A percentile compares a stretch with the other conserved stretches of the same genome.
Evolutionary conservation across 1,139 yeast species (phyloP).

Genomic region (Wickerhamomyces sp.): DNA sequence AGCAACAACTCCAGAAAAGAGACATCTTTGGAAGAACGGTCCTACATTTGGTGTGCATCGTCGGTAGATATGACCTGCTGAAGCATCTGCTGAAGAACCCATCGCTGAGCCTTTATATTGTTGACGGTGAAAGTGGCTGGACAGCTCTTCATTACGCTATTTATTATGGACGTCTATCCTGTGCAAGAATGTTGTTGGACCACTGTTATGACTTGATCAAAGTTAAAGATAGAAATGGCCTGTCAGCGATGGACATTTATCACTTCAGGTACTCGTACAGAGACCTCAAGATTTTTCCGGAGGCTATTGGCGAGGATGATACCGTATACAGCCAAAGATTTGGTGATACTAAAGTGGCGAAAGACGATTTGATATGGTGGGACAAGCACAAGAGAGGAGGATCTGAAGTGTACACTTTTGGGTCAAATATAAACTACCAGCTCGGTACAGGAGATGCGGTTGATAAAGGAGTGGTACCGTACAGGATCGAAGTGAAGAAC

Average conservation of each 20-base stretch:
- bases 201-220: conserved; percentile 25
- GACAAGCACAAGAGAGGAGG: conserved; percentile 41
- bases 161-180: conserved; percentile 50
- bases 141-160: conserved; percentile 72
- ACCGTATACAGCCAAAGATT: conserved; percentile 17
- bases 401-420: conserved; percentile 57
- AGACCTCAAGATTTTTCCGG: conserved; percentile 21
- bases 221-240: conserved; percentile 61
- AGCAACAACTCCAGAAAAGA: conserved; percentile 41
- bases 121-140: conserved; percentile 81
- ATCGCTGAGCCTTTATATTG: conserved; percentile 37
- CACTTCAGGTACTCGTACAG: conserved; percentile 18
- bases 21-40: conserved; percentile 75
- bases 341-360: conserved; percentile 6
- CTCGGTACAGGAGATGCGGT: conserved; percentile 68
- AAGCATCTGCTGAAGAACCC: conserved; percentile 43
- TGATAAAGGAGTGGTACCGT: conserved; percentile 36
- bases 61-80: conserved; percentile 46
- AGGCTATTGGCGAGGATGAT: conserved; percentile 17
- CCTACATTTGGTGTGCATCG: conserved; percentile 51
- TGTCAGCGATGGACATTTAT: conserved; percentile 57
- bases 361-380: conserved; percentile 19
- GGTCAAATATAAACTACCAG: conserved; percentile 60
- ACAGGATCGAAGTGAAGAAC: conserved; percentile 27
- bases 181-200: conserved; percentile 48